Conservation (phyloP, 352 stramenopile genomes). For the Phytopythium mirpurense region DNA sequence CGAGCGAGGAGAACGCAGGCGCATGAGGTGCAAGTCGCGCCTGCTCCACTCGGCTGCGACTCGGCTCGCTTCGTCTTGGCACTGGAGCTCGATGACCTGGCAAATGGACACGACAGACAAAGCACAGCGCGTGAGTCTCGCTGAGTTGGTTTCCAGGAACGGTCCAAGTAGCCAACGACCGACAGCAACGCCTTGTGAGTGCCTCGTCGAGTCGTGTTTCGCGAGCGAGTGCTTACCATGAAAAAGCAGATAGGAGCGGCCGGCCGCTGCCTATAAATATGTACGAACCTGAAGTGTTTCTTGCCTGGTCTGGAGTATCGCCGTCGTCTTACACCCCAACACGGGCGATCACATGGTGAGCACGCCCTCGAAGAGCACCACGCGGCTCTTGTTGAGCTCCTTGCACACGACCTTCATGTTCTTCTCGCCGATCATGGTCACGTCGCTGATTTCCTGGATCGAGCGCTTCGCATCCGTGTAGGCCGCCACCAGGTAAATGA, state of each 20-base stretch:
- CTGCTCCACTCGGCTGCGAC: background rate
- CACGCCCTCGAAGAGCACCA: slow-evolving; percentile 74
- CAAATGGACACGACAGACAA: background rate
- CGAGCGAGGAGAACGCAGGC: background rate
- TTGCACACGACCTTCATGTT: slow-evolving; percentile 85
- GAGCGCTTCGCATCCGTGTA: slow-evolving; percentile 80
- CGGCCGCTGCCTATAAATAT: slow-evolving; percentile 40
- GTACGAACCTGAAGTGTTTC: slow-evolving; percentile 37
- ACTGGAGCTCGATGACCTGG: background rate
- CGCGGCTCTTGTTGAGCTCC: slow-evolving; percentile 79
- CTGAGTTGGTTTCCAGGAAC: background rate
- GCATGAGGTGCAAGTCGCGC: background rate
- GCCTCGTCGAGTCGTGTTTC: background rate
- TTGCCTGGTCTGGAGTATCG: slow-evolving; percentile 20
- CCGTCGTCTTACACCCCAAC: slow-evolving; percentile 6
- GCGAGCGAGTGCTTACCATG: slow-evolving; percentile 24
- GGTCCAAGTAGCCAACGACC: background rate
- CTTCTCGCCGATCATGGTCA: slow-evolving; percentile 78
- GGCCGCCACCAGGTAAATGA: slow-evolving; percentile 79
- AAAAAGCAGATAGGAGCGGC: slow-evolving; percentile 29
- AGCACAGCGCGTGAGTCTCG: too few species aligned
- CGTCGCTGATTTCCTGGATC: slow-evolving; percentile 76
- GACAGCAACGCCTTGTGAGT: background rate
- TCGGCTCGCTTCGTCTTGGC: background rate
- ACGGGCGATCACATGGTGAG: slow-evolving; percentile 15